Evolutionary conservation across 108 stramenopile species (phyloP).

Genomic region (Skeletonema costatum): DNA sequence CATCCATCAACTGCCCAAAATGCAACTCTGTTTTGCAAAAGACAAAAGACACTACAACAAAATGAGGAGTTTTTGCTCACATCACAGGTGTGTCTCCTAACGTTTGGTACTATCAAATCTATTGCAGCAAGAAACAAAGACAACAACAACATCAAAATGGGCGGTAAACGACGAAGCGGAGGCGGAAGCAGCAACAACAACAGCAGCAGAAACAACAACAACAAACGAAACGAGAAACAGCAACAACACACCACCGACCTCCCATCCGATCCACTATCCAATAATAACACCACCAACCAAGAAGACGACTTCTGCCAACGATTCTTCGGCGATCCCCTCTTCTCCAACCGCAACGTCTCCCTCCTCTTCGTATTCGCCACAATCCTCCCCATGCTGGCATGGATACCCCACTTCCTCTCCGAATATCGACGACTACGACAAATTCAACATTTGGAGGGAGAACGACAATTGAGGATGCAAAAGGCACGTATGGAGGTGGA

Average conservation of each 20-base stretch:
- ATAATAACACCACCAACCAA: background rate
- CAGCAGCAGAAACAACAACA: background rate
- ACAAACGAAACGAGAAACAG: background rate
- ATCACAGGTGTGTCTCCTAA: no score
- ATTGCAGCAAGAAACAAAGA: background rate
- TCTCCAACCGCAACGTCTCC: constrained; percentile 37
- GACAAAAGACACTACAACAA: no score
- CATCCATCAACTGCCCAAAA: no score
- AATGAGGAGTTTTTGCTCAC: no score
- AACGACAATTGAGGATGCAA: constrained; percentile 22
- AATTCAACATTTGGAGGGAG: constrained; percentile 3
- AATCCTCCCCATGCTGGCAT: constrained; percentile 36
- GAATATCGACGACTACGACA: constrained; percentile 11
- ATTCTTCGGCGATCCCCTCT: constrained; percentile 51
- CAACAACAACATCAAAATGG: background rate
- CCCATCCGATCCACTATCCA: background rate
- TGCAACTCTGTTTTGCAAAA: no score
- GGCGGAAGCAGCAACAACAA: background rate
- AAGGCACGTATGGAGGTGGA: constrained; percentile 22
- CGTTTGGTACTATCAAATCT: no score
- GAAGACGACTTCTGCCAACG: constrained; percentile 37
- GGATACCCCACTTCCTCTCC: constrained; percentile 35
- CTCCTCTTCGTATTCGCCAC: constrained; percentile 36
- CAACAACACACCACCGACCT: background rate
- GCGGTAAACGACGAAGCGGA: background rate